Conservation (phyloP, 2,329 filamentous ascomycete species). For the Colletotrichum zoysiae region DNA sequence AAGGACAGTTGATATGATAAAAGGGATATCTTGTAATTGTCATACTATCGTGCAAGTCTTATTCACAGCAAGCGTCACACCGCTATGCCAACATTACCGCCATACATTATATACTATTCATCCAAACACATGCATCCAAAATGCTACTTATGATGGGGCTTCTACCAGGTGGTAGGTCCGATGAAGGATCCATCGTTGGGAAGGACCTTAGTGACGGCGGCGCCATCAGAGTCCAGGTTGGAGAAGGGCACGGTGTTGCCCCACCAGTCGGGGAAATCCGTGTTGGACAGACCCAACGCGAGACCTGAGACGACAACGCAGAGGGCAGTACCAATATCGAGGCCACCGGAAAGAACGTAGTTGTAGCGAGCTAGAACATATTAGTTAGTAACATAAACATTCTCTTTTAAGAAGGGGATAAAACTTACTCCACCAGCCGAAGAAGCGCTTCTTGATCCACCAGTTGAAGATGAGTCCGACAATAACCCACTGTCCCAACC, state of each 20-base stretch:
- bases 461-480: conserved; percentile 69
- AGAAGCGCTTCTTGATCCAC: conserved; percentile 61
- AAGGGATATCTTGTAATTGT: conserved; percentile 17
- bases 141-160: not conserved
- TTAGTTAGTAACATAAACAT: conserved; percentile 5
- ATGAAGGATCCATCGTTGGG: conserved; percentile 47
- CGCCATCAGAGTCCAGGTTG: conserved; percentile 49
- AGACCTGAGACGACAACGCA: conserved; percentile 66
- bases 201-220: conserved; percentile 48
- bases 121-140: not conserved
- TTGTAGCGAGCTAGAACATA: conserved; percentile 62
- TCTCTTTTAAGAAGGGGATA: no score
- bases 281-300: conserved; percentile 59
- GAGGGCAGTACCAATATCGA: conserved; percentile 71
- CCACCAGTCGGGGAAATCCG: conserved; percentile 64
- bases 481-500: conserved; percentile 66
- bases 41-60: not conserved
- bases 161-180: conserved; percentile 47
- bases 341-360: conserved; percentile 69
- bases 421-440: conserved; percentile 65
- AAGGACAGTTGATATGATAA: no score
- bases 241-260: conserved; percentile 55
- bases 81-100: not conserved
- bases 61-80: not conserved
- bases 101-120: not conserved